Percentiles rank a stretch among this genome's conserved stretches.
These are phyloP conservation scores for Thelonectria olida DNA, from an alignment of 2,329 filamentous ascomycete genomes.

Conservation along the genomic window DNA sequence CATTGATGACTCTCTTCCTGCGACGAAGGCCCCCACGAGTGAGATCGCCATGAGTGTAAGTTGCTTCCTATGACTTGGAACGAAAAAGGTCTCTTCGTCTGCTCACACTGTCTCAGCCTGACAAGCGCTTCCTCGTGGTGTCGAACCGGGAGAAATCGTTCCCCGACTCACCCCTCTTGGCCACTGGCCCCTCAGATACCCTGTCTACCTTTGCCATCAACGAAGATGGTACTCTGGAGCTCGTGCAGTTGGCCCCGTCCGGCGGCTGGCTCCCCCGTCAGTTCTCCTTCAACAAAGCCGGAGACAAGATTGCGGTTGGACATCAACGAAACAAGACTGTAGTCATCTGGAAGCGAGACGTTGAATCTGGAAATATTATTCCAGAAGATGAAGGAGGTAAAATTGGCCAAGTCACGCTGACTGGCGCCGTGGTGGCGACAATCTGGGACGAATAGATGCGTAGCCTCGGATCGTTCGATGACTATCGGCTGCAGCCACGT, in stretches of 20 bases:
- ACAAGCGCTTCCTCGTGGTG: slow-evolving; percentile 32
- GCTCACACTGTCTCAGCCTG: slow-evolving; percentile 22
- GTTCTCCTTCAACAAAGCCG: slow-evolving; percentile 36
- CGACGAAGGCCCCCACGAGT: slow-evolving; percentile 32
- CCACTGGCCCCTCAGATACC: slow-evolving; percentile 32
- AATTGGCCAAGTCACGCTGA: slow-evolving; percentile 29
- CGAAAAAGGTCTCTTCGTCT: not conserved
- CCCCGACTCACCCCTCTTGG: slow-evolving; percentile 20
- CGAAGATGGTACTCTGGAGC: slow-evolving; percentile 28
- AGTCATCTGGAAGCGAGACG: slow-evolving; percentile 35
- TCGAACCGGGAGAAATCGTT: slow-evolving; percentile 38
- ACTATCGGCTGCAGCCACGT: no score
- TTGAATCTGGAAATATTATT: slow-evolving; percentile 33
- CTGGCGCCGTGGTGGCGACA: slow-evolving; percentile 26
- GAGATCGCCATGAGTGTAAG: slow-evolving; percentile 38
- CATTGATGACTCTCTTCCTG: slow-evolving; percentile 25
- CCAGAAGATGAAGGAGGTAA: slow-evolving; percentile 33
- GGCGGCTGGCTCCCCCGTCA: slow-evolving; percentile 35
- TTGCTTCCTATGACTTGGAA: not conserved
- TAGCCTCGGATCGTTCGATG: no score
- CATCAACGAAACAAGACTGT: slow-evolving; percentile 37
- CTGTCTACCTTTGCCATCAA: slow-evolving; percentile 33
- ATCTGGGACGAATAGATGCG: slow-evolving; percentile 35
- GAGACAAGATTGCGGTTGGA: slow-evolving; percentile 37
- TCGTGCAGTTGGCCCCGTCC: slow-evolving; percentile 31